Percentiles rank a stretch among this genome's conserved stretches.
Conservation (phyloP, 2,329 filamentous ascomycete species). For the Verticillium albo-atrum region DNA sequence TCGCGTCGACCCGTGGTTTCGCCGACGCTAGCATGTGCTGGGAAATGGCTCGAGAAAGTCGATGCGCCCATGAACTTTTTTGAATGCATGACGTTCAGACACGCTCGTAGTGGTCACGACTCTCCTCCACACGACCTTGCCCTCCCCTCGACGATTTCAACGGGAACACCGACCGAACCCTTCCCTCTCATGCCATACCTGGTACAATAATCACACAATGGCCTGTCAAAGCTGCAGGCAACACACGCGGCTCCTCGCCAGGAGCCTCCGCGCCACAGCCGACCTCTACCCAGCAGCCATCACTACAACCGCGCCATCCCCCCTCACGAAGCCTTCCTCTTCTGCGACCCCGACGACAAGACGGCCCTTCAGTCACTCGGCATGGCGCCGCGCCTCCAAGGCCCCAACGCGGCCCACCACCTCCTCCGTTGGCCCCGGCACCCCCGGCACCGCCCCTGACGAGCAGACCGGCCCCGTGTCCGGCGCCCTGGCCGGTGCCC, state of each 20-base stretch:
- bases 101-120: conserved; percentile 1
- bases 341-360: conserved; percentile 10
- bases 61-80: conserved; percentile 13
- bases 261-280: conserved; percentile 13
- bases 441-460: background rate
- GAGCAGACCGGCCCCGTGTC: background rate
- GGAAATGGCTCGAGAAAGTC: conserved; percentile 6
- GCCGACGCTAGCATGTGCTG: conserved; percentile 7
- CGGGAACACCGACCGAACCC: background rate
- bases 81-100: conserved; percentile 13
- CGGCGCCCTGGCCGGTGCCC: conserved; percentile 20
- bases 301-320: background rate
- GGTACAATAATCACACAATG: conserved; percentile 24
- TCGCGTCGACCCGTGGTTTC: conserved; percentile 8
- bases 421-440: background rate
- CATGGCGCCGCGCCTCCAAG: conserved; percentile 13
- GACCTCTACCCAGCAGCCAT: conserved; percentile 8
- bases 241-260: conserved; percentile 36
- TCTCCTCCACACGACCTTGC: background rate
- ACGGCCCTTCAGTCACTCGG: conserved; percentile 32
- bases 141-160: background rate
- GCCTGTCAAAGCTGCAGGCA: conserved; percentile 44
- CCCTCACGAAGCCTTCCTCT: conserved; percentile 2
- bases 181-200: background rate
- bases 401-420: background rate